Conservation (phyloP, 1,139 yeast genomes). For the Lodderomyces metapsilosis region DNA sequence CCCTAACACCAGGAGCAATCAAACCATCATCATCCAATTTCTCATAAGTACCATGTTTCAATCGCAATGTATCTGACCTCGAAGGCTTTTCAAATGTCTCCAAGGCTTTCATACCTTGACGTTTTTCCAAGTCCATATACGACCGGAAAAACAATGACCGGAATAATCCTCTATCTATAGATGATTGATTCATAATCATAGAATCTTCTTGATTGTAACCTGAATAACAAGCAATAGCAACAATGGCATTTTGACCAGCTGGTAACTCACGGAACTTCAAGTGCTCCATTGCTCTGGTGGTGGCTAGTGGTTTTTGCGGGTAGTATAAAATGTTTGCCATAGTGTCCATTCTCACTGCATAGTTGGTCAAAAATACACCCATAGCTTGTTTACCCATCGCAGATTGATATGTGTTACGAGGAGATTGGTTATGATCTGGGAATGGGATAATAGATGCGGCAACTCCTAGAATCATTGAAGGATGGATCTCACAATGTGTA, state of each 20-base stretch:
- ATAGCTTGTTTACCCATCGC: slow-evolving; percentile 99
- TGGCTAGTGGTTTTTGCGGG: slow-evolving; percentile 98
- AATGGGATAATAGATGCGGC: slow-evolving; percentile 98
- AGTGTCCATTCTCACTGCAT: slow-evolving; percentile 97
- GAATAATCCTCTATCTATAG: slow-evolving; percentile 94
- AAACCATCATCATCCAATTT: slow-evolving; percentile 97
- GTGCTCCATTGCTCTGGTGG: slow-evolving; percentile 98
- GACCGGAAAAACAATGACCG: slow-evolving; percentile 95
- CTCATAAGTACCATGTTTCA: slow-evolving; percentile 97
- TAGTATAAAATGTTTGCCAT: slow-evolving; percentile 97
- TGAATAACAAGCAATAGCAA: slow-evolving; percentile 95
- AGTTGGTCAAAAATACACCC: slow-evolving; percentile 98
- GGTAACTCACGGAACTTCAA: slow-evolving; percentile 96
- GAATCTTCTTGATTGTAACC: slow-evolving; percentile 99
- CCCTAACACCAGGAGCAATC: slow-evolving; percentile 97
- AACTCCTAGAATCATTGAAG: slow-evolving; percentile 97
- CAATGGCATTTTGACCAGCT: slow-evolving; percentile 98
- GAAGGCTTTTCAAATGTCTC: slow-evolving; percentile 96
- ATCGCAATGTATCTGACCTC: slow-evolving; percentile 87
- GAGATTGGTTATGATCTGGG: slow-evolving; percentile 99
- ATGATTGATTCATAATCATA: slow-evolving; percentile 98
- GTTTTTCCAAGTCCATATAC: slow-evolving; percentile 97
- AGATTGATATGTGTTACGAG: slow-evolving; percentile 98
- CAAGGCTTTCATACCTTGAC: slow-evolving; percentile 96
- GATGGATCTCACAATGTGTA: slow-evolving; percentile 99